These are phyloP conservation scores for Solanum dulcamara DNA, from an alignment of 257 asterid species.

Conservation along the genomic window DNA sequence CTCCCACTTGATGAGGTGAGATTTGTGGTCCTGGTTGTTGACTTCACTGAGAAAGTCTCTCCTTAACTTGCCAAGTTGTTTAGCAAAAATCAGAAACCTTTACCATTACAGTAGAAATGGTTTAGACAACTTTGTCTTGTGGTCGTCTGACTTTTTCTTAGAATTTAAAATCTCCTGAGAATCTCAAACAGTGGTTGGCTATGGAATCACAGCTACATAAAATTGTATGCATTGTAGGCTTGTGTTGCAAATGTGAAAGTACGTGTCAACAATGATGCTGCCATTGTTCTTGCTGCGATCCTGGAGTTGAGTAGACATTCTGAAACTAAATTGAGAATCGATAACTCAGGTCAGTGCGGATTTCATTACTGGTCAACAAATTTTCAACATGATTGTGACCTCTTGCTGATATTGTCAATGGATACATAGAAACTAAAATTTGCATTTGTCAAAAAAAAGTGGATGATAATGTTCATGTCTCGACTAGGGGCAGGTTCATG, in stretches of 20 bases:
- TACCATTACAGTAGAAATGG: not conserved
- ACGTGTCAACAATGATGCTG: conserved; percentile 46
- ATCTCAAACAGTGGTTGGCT: not conserved
- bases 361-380: not conserved
- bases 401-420: not conserved
- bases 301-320: conserved; percentile 44
- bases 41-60: not conserved
- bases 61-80: not conserved
- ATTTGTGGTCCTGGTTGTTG: not conserved
- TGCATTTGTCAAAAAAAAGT: not conserved
- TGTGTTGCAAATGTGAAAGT: conserved; percentile 53
- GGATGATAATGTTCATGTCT: not conserved
- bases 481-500: not conserved
- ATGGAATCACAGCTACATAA: not conserved
- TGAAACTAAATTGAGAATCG: conserved; percentile 31
- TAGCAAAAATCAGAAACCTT: not conserved
- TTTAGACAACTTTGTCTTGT: not conserved
- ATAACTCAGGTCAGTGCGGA: conserved; percentile 42
- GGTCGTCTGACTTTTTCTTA: not conserved
- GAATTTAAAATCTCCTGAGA: not conserved
- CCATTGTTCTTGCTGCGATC: conserved; percentile 58
- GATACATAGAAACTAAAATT: not conserved
- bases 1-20: not conserved
- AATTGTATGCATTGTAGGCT: conserved; percentile 27
- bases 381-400: not conserved